These are phyloP conservation scores for Vitis rotundifolia DNA, from an alignment of 164 flowering plant genomes.

Conservation along the genomic window DNA sequence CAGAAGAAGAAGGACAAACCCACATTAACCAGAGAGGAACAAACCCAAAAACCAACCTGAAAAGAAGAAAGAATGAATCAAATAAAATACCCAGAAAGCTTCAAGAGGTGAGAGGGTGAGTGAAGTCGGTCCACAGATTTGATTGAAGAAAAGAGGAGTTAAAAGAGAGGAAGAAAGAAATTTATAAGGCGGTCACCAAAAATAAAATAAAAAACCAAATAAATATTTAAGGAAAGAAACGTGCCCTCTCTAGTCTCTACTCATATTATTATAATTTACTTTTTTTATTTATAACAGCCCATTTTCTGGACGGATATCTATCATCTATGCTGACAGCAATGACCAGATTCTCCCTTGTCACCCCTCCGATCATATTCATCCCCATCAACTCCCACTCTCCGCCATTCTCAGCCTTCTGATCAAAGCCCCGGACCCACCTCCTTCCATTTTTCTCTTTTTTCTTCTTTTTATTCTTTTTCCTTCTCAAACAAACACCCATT, in stretches of 20 bases:
- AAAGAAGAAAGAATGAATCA: not conserved
- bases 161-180: not conserved
- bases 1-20: not conserved
- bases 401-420: too few species aligned
- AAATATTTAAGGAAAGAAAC: constrained; percentile 3
- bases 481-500: too few species aligned
- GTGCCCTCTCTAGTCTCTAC: not conserved
- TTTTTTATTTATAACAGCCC: not conserved
- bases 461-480: too few species aligned
- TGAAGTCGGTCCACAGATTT: not conserved
- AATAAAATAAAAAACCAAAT: not conserved
- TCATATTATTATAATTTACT: too few species aligned
- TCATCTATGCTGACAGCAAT: not conserved
- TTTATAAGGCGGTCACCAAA: constrained; percentile 12
- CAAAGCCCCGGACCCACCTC: too few species aligned
- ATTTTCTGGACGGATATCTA: constrained; percentile 4
- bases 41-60: not conserved
- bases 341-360: not conserved
- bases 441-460: too few species aligned
- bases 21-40: not conserved
- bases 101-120: not conserved
- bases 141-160: not conserved
- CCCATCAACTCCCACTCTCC: too few species aligned
- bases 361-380: not conserved
- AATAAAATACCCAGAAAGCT: not conserved